A percentile compares a stretch with the other conserved stretches of the same genome.
phyloP scores from a whole-genome alignment of 495 filamentous ascomycete species.

The Cercophora newfieldiana region DNA sequence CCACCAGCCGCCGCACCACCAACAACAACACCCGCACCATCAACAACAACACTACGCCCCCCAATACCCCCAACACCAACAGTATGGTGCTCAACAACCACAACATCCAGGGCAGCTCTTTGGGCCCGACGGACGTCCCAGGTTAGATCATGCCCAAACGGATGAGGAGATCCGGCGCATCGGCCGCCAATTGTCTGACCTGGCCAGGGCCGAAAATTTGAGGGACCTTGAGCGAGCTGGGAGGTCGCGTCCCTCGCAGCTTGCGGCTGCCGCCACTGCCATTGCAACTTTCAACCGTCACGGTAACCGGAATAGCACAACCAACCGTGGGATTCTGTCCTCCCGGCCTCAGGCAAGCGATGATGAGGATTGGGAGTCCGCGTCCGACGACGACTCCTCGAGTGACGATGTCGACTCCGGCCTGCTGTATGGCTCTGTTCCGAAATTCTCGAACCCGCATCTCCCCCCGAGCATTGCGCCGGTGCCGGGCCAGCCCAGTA shows the following conservation, averaged over 20 bases:
- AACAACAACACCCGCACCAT: slow-evolving; percentile 22
- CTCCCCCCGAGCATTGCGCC: slow-evolving; percentile 24
- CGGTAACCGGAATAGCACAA: slow-evolving; percentile 29
- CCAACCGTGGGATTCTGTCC: slow-evolving; percentile 35
- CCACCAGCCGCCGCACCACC: slow-evolving; percentile 16
- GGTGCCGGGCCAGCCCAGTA: slow-evolving; percentile 13
- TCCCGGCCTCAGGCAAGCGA: slow-evolving; percentile 41
- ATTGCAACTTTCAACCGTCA: slow-evolving; percentile 40
- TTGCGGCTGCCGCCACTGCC: slow-evolving; percentile 39
- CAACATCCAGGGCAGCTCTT: slow-evolving; percentile 18
- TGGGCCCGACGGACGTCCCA: slow-evolving; percentile 33
- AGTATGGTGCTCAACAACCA: neutral
- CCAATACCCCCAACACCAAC: slow-evolving; percentile 9
- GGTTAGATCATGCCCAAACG: slow-evolving; percentile 37
- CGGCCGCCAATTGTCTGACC: slow-evolving; percentile 46
- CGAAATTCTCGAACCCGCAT: slow-evolving; percentile 30
- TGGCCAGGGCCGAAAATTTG: slow-evolving; percentile 45
- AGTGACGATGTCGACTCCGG: slow-evolving; percentile 42
- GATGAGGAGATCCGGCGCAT: slow-evolving; percentile 53
- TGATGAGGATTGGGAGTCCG: slow-evolving; percentile 49
- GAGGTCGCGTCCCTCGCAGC: slow-evolving; percentile 37
- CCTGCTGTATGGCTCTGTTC: slow-evolving; percentile 49
- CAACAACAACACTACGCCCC: slow-evolving; percentile 11
- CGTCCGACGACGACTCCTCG: slow-evolving; percentile 44
- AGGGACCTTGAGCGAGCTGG: slow-evolving; percentile 45